Base-by-base conservation (phyloP, 2,329 filamentous ascomycete genomes). In the Colletotrichum chlorophyti region DNA sequence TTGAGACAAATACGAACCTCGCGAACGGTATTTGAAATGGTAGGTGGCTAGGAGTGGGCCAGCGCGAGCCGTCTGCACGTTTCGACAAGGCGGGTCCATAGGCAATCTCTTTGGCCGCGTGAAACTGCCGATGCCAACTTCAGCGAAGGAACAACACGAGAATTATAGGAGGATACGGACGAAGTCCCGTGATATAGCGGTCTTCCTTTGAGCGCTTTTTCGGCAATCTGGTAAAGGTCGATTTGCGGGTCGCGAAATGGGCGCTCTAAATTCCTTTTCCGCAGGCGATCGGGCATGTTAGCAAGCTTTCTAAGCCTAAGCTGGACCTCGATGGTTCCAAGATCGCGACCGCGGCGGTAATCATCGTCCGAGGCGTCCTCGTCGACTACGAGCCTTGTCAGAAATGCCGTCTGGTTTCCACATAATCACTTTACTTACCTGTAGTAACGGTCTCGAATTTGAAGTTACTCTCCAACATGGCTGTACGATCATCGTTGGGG, bases 151-250 rank as follows among this genome's bases (percentile, higher is more conserved):
- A 47, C 10, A 50, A 17, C 6, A 7, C 2, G 21, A 19, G 11
- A 19, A 15, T 6, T 9, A 3, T 8, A 14, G 15, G 6, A 32
- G 32, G 17, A 5, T 12, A 31, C 65, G 57, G 58, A 74, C 72
- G 46, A 64, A 12, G 70, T 70, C 5, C 69, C 69, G 29, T 74
- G 72, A 1, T 70, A 73, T 7, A 74, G 58, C 0, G 68, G 65
- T 41, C 64, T 67, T 7, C 71, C 72, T 29, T 75, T 74, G 4
- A 75, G 61, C 0, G 72, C 66, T 51, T 73, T 69, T 38, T 74
- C 72, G 0, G 71, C 61, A 2, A 74, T 62, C 50, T 70, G 66
- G 6, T 45, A 60, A 21, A 9, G 29, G 6, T 45, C 34, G 62
- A 3, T 43, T n/a, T n/a, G 21, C 19, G 53, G 58, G 26, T 60